Percentiles rank a stretch among this genome's conserved stretches.
phyloP scores from a whole-genome alignment of 768 basidiomycete species.

The Multifurca ochricompacta region DNA sequence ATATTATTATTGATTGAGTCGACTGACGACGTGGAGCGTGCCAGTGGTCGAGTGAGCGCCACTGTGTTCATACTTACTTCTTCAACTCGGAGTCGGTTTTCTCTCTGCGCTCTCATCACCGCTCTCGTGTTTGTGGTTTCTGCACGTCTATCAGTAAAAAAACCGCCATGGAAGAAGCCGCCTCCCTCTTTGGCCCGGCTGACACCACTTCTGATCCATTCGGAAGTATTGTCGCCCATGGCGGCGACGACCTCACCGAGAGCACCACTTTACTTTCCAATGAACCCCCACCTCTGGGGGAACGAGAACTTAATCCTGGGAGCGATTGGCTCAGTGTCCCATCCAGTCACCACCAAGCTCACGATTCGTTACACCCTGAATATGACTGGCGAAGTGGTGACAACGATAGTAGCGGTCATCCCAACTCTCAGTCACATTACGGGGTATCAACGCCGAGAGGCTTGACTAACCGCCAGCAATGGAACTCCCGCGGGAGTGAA shows the following conservation, averaged over 20 bases:
- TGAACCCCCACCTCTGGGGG: not conserved
- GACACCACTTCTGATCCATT: constrained; percentile 43
- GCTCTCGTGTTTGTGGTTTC: constrained; percentile 16
- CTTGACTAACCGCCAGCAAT: not conserved
- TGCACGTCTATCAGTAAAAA: constrained; percentile 29
- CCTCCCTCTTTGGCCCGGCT: constrained; percentile 68
- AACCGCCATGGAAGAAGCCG: constrained; percentile 68
- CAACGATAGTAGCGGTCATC: not conserved
- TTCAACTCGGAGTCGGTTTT: not conserved
- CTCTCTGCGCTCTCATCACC: not conserved
- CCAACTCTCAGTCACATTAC: constrained; percentile 8
- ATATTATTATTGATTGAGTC: too few species aligned
- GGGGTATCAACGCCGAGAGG: not conserved
- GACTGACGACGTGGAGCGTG: constrained; percentile 8
- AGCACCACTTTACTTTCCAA: not conserved
- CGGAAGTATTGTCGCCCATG: constrained; percentile 21
- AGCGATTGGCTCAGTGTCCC: not conserved
- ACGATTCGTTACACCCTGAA: not conserved
- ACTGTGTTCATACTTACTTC: not conserved
- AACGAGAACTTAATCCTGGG: not conserved
- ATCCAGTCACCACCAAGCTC: constrained; percentile 5
- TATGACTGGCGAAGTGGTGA: constrained; percentile 9
- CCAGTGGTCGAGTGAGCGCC: constrained; percentile 1
- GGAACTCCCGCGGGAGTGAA: not conserved
- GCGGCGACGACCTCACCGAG: not conserved